Conservation (phyloP, 768 basidiomycete species). For the Boletellus emodensis region DNA sequence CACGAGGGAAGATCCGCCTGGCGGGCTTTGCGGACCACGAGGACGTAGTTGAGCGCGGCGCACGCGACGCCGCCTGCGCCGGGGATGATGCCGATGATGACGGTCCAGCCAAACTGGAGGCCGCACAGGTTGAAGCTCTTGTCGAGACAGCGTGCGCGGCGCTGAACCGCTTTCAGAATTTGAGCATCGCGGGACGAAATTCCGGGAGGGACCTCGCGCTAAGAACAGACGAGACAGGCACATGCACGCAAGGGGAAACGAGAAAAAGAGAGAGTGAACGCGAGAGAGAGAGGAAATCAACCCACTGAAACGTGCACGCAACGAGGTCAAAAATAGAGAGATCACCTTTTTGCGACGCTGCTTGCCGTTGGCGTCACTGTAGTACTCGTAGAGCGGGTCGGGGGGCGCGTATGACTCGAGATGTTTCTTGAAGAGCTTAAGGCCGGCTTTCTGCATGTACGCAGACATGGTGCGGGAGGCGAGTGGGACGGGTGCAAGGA, state of each 20-base stretch:
- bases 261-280: too few relatives aligned
- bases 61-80: constrained; percentile 65
- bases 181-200: constrained; percentile 71
- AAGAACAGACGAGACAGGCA: not conserved
- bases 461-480: constrained; percentile 16
- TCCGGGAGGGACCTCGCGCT: constrained; percentile 73
- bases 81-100: constrained; percentile 74
- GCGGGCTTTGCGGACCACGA: constrained; percentile 72
- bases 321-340: constrained; percentile 6
- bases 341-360: constrained; percentile 35
- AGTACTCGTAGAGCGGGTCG: constrained; percentile 66
- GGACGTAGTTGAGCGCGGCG: constrained; percentile 62
- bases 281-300: constrained; percentile 6
- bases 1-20: constrained; percentile 67
- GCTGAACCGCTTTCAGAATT: constrained; percentile 70
- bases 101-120: constrained; percentile 82
- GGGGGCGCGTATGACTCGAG: constrained; percentile 62
- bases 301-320: constrained; percentile 35
- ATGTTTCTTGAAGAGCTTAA: constrained; percentile 60
- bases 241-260: too few relatives aligned
- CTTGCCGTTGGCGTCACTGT: constrained; percentile 27
- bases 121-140: constrained; percentile 81
- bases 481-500: not conserved
- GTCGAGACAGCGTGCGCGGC: constrained; percentile 81
- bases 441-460: constrained; percentile 44